Evolutionary conservation across 2,329 filamentous ascomycete genomes (phyloP).

Genomic region (Ophiocordyceps australis): DNA sequence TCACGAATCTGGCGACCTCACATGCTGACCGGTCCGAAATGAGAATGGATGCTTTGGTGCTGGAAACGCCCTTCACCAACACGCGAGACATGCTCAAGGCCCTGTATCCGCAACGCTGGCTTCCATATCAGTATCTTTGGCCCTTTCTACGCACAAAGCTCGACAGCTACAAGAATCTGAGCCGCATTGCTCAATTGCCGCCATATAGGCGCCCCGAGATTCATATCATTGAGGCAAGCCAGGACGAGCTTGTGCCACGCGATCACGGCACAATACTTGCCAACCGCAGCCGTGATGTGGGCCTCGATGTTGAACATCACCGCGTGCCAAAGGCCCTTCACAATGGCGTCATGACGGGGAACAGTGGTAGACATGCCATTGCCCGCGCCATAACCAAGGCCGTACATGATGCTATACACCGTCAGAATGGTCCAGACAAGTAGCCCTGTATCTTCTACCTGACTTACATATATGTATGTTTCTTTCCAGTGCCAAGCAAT

Average conservation of each 20-base stretch:
- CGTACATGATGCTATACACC: too few species aligned
- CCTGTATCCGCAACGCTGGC: conserved; percentile 62
- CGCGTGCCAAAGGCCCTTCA: conserved; percentile 32
- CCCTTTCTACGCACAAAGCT: conserved; percentile 52
- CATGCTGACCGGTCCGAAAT: conserved; percentile 16
- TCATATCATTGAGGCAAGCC: conserved; percentile 35
- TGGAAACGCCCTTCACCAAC: conserved; percentile 63
- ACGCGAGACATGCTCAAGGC: conserved; percentile 51
- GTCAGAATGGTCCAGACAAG: too few species aligned
- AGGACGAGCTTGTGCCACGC: conserved; percentile 38
- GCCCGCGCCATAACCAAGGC: conserved; percentile 20
- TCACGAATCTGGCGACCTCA: conserved; percentile 35
- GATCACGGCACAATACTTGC: conserved; percentile 27
- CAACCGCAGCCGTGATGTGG: conserved; percentile 26
- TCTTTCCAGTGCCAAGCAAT: too few species aligned
- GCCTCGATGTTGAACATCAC: conserved; percentile 23
- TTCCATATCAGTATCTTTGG: conserved; percentile 59
- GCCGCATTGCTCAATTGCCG: conserved; percentile 15
- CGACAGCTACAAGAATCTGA: conserved; percentile 33
- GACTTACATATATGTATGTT: too few species aligned
- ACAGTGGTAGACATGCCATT: conserved; percentile 23
- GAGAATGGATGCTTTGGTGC: conserved; percentile 31
- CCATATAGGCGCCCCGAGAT: conserved; percentile 14
- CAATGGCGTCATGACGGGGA: conserved; percentile 32
- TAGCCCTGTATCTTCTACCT: too few species aligned